phyloP scores from a whole-genome alignment of 306 rosid species.

The Quercus mongolica region DNA sequence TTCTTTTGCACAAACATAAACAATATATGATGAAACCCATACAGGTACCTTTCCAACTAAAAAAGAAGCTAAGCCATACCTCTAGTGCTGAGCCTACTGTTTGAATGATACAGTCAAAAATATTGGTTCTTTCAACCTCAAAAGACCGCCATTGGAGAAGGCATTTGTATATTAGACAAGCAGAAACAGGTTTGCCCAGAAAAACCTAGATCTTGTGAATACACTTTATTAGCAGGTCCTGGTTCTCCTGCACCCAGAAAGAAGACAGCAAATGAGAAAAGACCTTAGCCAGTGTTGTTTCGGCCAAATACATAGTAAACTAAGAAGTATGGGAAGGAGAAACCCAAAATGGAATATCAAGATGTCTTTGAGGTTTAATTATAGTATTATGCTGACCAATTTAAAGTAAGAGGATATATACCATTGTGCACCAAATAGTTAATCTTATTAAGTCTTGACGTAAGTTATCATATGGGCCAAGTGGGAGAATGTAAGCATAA shows the following conservation, averaged over 20 bases:
- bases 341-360: constrained; percentile 13
- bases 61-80: constrained; percentile 34
- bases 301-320: too few species aligned
- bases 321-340: constrained; percentile 4
- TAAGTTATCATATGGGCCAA: too few species aligned
- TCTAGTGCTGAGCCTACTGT: constrained; percentile 90
- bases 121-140: constrained; percentile 98
- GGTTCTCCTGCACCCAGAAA: constrained; percentile 81
- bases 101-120: constrained; percentile 93
- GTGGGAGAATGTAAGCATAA: too few species aligned
- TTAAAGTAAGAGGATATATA: too few species aligned
- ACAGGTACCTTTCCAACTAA: too few species aligned
- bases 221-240: constrained; percentile 77
- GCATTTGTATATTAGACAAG: constrained; percentile 91
- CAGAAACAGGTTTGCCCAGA: constrained; percentile 89
- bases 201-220: constrained; percentile 96
- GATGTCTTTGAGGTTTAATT: constrained; percentile 13
- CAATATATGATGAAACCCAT: too few species aligned
- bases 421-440: too few species aligned
- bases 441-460: too few species aligned
- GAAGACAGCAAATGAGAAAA: constrained; percentile 15
- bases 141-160: constrained; percentile 99
- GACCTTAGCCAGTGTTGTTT: too few species aligned
- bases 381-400: too few species aligned
- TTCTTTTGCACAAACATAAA: too few species aligned